These are phyloP conservation scores for Candida sanyaensis DNA, from an alignment of 1,139 yeast species.

Conservation along the genomic window DNA sequence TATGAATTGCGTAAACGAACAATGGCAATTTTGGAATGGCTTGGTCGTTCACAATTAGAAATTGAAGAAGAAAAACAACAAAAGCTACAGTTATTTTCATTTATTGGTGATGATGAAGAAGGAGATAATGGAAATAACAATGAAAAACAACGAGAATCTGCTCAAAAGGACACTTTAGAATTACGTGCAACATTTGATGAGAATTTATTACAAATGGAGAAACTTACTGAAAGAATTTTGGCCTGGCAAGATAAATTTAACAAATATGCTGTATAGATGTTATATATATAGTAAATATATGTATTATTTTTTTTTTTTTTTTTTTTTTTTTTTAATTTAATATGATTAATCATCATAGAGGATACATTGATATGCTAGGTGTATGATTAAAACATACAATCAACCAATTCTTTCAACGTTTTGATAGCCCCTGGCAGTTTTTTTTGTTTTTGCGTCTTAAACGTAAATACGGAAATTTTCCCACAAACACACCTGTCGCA, in stretches of 20 bases:
- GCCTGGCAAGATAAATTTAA: constrained; percentile 81
- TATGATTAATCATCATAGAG: no score
- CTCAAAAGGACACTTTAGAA: constrained; percentile 30
- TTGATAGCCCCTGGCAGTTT: no score
- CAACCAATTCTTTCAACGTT: no score
- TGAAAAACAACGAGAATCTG: constrained; percentile 21
- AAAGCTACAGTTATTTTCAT: constrained; percentile 47
- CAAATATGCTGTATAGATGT: constrained; percentile 10
- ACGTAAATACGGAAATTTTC: no score
- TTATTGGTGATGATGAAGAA: constrained; percentile 10
- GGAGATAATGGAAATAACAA: neutral
- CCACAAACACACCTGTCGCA: no score
- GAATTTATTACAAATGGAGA: constrained; percentile 66
- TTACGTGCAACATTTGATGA: constrained; percentile 52
- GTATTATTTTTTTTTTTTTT: no score
- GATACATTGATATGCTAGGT: no score
- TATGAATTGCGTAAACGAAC: constrained; percentile 86
- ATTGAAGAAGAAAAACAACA: constrained; percentile 67
- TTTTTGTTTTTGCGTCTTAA: no score
- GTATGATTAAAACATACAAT: no score
- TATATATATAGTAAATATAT: neutral
- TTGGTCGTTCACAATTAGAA: constrained; percentile 82
- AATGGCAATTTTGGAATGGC: constrained; percentile 87
- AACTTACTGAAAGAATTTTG: constrained; percentile 64
- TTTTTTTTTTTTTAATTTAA: no score